A percentile compares a stretch with the other conserved stretches of the same genome.
These are phyloP conservation scores for Schoenoplectus triqueter DNA, from an alignment of 202 grass and related monocot species.

Conservation along the genomic window DNA sequence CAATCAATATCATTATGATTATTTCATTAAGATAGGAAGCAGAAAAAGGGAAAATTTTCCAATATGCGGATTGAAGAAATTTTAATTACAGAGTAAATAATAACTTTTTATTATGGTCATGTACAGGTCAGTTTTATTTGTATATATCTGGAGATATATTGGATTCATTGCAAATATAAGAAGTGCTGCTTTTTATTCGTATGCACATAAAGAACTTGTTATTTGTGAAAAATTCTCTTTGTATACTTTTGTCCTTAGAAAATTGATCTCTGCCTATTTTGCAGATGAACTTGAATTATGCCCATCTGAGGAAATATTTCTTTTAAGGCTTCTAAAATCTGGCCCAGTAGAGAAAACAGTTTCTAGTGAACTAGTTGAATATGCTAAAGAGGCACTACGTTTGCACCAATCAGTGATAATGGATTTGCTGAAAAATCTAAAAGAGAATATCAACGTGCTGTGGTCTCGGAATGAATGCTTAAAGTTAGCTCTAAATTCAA, in stretches of 20 bases:
- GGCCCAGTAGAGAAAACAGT: slow-evolving; percentile 43
- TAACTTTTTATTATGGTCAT: neutral
- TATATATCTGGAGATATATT: slow-evolving; percentile 6
- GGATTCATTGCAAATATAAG: neutral
- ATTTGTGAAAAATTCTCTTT: neutral
- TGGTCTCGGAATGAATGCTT: slow-evolving; percentile 72
- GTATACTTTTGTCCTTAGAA: slow-evolving; percentile 29
- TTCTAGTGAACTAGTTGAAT: slow-evolving; percentile 46
- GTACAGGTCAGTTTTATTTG: slow-evolving; percentile 7
- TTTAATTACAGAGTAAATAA: neutral
- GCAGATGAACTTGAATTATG: slow-evolving; percentile 66
- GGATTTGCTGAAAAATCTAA: slow-evolving; percentile 77
- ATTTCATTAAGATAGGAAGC: neutral
- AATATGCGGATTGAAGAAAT: neutral
- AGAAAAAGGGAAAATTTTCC: neutral
- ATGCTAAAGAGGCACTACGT: slow-evolving; percentile 72
- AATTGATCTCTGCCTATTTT: slow-evolving; percentile 46
- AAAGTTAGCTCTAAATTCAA: slow-evolving; percentile 58
- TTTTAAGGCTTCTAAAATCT: slow-evolving; percentile 69
- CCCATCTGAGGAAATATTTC: slow-evolving; percentile 82
- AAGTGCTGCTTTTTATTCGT: neutral
- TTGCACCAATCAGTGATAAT: slow-evolving; percentile 61
- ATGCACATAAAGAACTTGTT: neutral
- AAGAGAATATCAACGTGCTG: slow-evolving; percentile 62
- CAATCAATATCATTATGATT: neutral